Evolutionary conservation across 2,329 filamentous ascomycete genomes (phyloP), one percentile per base, ranked within the genome.

Genomic region (Penicillium oxalicum): DNA sequence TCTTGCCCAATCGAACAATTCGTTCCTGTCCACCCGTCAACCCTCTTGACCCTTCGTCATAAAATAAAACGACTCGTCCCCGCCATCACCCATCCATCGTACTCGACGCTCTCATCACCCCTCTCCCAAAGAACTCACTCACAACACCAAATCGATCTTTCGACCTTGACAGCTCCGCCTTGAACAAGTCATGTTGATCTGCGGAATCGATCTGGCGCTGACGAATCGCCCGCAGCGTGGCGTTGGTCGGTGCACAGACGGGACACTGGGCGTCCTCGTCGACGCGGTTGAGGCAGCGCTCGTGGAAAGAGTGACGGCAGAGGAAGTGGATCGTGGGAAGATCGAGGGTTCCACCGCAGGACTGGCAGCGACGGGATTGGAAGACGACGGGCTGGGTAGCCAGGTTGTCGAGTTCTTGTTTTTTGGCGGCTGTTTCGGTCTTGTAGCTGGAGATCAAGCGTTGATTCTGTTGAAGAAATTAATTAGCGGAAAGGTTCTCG

Each of bases 251-350:
- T 26, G 87, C 83, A 62, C 93, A 98, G 32, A 89, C 78, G 8
- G 91, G 90, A 65, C 93, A 98, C 68, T 96, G 90, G 0, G 84
- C 79, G 35, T 81, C 76, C 8, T 81, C 76, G 44, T 84, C 83
- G 9, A 75, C 74, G 4, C 77, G 74, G 63, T 88, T 87, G 37
- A 98, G 73, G 68, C 91, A 98, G 40, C 88, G 79, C 71, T 95
- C 88, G 66, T 98, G 93, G 76, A 96, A 98, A 52, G 86, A 91
- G 68, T 98, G 93, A 68, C 95, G 95, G 74, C 93, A 98, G 54
- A 98, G 71, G 67, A 98, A 98, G 66, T 98, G 93, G 41, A 98
- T 91, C 0, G 85, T 88, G 0, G 93, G 93, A 9, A 97, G 75
- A 56, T 96, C 91, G 13, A 97, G 77, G 26, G 81, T 78, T 34